These are phyloP conservation scores for Puccinia coronata DNA, from an alignment of 1,284 basidiomycete genomes.

Conservation along the genomic window DNA sequence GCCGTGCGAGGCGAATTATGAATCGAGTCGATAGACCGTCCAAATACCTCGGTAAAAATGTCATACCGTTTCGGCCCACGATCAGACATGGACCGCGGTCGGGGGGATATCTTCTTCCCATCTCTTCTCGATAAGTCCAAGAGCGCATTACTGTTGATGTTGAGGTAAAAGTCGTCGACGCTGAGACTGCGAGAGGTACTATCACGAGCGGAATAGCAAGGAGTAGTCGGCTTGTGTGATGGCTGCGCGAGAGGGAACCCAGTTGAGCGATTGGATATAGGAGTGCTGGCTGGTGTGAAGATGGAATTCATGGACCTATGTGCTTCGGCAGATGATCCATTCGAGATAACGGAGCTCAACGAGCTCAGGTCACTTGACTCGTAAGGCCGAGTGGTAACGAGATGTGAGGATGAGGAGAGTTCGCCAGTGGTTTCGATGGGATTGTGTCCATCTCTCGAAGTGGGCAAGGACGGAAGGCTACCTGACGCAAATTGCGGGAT, in stretches of 20 bases:
- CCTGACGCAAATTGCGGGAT: slow-evolving; percentile 30
- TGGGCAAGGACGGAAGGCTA: background rate
- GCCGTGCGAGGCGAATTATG: too few relatives aligned
- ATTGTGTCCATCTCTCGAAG: background rate
- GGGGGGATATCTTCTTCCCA: background rate
- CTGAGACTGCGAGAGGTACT: slow-evolving; percentile 21
- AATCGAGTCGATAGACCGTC: background rate
- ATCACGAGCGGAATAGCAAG: too few relatives aligned
- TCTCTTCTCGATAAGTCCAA: slow-evolving; percentile 22
- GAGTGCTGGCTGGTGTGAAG: slow-evolving; percentile 24
- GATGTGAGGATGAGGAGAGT: too few relatives aligned
- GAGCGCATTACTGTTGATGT: slow-evolving; percentile 12
- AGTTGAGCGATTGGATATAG: slow-evolving; percentile 6
- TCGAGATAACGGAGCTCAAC: too few relatives aligned
- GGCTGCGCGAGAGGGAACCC: background rate
- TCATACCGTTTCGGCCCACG: slow-evolving; percentile 14
- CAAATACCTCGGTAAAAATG: background rate
- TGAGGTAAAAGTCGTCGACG: slow-evolving; percentile 25
- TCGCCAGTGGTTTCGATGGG: background rate
- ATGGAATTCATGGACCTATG: background rate
- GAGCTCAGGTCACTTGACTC: too few relatives aligned
- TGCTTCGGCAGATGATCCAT: slow-evolving; percentile 10
- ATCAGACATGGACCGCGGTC: slow-evolving; percentile 41
- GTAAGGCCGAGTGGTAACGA: background rate
- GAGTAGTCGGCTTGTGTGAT: background rate